Percentiles rank a stretch among this genome's conserved stretches.
phyloP scores from a whole-genome alignment of 441 rosid species.

The Aquilaria agallochum region DNA sequence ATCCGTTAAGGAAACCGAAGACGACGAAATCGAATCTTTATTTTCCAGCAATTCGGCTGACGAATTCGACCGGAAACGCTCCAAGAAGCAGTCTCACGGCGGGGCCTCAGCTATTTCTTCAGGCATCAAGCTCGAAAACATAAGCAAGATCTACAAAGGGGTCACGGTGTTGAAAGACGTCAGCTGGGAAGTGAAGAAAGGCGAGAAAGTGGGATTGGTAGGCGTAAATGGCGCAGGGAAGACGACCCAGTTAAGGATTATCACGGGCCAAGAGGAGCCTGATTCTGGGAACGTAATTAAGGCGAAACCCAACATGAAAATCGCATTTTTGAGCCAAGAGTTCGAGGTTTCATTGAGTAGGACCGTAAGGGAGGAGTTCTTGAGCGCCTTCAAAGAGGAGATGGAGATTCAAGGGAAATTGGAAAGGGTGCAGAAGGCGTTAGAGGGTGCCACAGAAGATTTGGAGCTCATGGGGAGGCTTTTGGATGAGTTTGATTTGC shows the following conservation, averaged over 20 bases:
- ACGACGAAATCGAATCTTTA: constrained; percentile 66
- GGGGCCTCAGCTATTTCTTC: constrained; percentile 82
- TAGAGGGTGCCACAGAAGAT: constrained; percentile 77
- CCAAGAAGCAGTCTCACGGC: constrained; percentile 26
- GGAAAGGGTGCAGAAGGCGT: constrained; percentile 79
- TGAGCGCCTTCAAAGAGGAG: constrained; percentile 83
- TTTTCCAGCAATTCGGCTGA: constrained; percentile 38
- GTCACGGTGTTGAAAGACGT: constrained; percentile 79
- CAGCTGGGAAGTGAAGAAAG: constrained; percentile 89
- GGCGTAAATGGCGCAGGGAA: constrained; percentile 97
- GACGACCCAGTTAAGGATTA: constrained; percentile 90
- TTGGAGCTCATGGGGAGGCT: constrained; percentile 93
- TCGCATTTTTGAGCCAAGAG: constrained; percentile 83
- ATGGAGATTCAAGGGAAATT: constrained; percentile 69
- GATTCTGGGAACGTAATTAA: constrained; percentile 84
- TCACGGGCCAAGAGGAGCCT: constrained; percentile 75
- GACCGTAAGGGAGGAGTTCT: constrained; percentile 91
- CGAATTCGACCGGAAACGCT: constrained; percentile 31
- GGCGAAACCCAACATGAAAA: constrained; percentile 66
- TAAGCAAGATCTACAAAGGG: constrained; percentile 78
- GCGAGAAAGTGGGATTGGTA: constrained; percentile 88
- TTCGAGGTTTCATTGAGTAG: constrained; percentile 85
- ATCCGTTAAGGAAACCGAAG: constrained; percentile 32
- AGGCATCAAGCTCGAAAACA: constrained; percentile 78
- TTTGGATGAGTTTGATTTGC: constrained; percentile 86